A percentile compares a stretch with the other conserved stretches of the same genome.
Conservation (phyloP, 352 stramenopile genomes). For the Globisporangium yorkense region DNA sequence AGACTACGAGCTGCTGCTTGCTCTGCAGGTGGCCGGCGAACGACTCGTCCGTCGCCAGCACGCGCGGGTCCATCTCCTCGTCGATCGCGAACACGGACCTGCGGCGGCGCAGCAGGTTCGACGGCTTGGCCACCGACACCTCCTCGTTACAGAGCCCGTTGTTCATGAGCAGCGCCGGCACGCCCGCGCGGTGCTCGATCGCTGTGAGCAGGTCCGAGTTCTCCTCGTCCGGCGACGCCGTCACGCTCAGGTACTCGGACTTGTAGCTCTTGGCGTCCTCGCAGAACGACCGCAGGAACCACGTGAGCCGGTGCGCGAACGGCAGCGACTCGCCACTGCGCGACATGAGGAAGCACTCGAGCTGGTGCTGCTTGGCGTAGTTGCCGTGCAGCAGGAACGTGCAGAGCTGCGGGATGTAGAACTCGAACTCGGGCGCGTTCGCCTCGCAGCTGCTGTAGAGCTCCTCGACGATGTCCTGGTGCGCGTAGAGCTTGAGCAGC, state of each 20-base stretch:
- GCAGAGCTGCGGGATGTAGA: slow-evolving; percentile 88
- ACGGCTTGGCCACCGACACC: slow-evolving; percentile 34
- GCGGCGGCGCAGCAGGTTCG: slow-evolving; percentile 45
- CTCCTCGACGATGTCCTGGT: slow-evolving; percentile 75
- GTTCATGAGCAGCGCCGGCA: slow-evolving; percentile 72
- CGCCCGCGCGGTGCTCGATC: slow-evolving; percentile 57
- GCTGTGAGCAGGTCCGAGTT: slow-evolving; percentile 57
- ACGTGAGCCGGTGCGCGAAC: slow-evolving; percentile 81
- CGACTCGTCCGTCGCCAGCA: slow-evolving; percentile 37
- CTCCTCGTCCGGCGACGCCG: slow-evolving; percentile 44
- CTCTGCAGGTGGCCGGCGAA: slow-evolving; percentile 50
- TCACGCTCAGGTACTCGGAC: slow-evolving; percentile 74
- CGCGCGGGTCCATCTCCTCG: slow-evolving; percentile 27
- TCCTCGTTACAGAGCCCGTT: slow-evolving; percentile 66
- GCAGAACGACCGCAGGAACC: slow-evolving; percentile 88
- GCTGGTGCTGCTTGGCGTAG: slow-evolving; percentile 76
- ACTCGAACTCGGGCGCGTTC: slow-evolving; percentile 73
- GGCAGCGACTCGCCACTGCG: slow-evolving; percentile 72
- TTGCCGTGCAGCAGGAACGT: slow-evolving; percentile 83
- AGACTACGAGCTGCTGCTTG: slow-evolving; percentile 44
- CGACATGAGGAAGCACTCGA: slow-evolving; percentile 85
- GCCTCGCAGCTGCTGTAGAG: slow-evolving; percentile 65
- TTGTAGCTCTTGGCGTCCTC: slow-evolving; percentile 53
- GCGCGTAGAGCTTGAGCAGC: slow-evolving; percentile 71
- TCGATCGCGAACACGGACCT: slow-evolving; percentile 59